Evolutionary conservation across 768 basidiomycete species (phyloP).

Genomic region (Pleurotus pulmonarius): DNA sequence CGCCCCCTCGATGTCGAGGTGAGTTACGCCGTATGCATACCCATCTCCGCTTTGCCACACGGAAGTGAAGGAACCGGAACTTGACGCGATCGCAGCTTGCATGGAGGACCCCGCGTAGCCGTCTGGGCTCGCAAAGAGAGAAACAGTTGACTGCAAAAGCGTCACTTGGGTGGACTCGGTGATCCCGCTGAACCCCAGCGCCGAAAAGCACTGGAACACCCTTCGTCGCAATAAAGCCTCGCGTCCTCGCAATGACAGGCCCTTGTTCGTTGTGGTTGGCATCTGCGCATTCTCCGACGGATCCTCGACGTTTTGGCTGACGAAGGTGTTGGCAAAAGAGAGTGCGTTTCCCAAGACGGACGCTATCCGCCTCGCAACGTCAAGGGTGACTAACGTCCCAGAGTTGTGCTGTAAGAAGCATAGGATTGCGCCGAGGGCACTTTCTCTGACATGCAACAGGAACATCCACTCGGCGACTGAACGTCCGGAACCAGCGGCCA

Average conservation of each 20-base stretch:
- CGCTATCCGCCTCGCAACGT: conserved; percentile 85
- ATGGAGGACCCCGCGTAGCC: conserved; percentile 78
- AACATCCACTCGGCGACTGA: conserved; percentile 85
- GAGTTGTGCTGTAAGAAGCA: conserved; percentile 84
- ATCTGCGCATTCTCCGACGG: conserved; percentile 36
- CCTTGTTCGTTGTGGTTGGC: conserved; percentile 27
- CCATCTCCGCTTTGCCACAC: conserved; percentile 89
- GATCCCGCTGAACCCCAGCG: conserved; percentile 74
- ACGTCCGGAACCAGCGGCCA: conserved; percentile 49
- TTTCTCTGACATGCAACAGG: conserved; percentile 85
- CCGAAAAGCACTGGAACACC: conserved; percentile 86
- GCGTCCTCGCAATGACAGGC: conserved; percentile 64
- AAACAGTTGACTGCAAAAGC: conserved; percentile 76
- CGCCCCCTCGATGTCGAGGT: conserved; percentile 50
- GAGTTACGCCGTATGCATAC: conserved; percentile 89
- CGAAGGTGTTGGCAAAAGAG: conserved; percentile 83
- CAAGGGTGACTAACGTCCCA: conserved; percentile 75
- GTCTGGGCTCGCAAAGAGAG: conserved; percentile 85
- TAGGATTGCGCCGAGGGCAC: conserved; percentile 83
- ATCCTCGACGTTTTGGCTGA: conserved; percentile 68
- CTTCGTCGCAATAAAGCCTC: conserved; percentile 83
- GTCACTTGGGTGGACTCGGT: conserved; percentile 80
- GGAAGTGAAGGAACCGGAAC: conserved; percentile 75
- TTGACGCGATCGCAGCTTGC: conserved; percentile 89
- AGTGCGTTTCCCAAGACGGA: conserved; percentile 86